Evolutionary conservation across 2,329 filamentous ascomycete species (phyloP).

Genomic region (Trichoderma sp.): DNA sequence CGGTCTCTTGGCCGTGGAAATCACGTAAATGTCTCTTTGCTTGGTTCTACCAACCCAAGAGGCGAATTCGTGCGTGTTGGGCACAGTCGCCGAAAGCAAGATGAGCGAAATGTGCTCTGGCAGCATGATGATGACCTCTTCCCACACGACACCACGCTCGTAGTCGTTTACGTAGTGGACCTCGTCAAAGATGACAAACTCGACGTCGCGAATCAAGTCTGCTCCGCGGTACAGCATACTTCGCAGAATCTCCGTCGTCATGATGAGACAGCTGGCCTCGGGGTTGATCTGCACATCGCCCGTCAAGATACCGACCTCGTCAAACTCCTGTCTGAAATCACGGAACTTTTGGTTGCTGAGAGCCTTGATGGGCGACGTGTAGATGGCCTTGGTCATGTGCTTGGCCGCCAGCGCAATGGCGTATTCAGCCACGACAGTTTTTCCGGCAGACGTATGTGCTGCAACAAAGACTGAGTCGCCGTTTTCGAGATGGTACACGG

Average conservation of each 20-base stretch:
- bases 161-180: conserved; percentile 98
- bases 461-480: conserved; percentile 98
- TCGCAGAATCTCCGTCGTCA: conserved; percentile 97
- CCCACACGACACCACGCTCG: conserved; percentile 96
- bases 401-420: conserved; percentile 95
- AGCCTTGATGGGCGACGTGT: conserved; percentile 97
- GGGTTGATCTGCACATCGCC: conserved; percentile 98
- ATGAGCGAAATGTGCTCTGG: conserved; percentile 97
- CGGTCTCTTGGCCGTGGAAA: conserved; percentile 92
- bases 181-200: conserved; percentile 98
- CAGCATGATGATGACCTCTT: conserved; percentile 99
- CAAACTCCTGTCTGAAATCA: conserved; percentile 86
- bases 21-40: conserved; percentile 98
- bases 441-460: conserved; percentile 95
- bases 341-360: conserved; percentile 98
- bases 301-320: conserved; percentile 94
- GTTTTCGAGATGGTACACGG: conserved; percentile 93
- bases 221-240: conserved; percentile 98
- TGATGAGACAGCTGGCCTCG: conserved; percentile 96
- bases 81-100: conserved; percentile 90
- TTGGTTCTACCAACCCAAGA: conserved; percentile 98
- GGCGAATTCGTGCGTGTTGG: conserved; percentile 96
- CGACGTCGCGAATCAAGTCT: conserved; percentile 93
- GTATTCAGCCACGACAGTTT: conserved; percentile 97
- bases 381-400: conserved; percentile 99